Evolutionary conservation across 352 stramenopile genomes (phyloP).

Genomic region (Phytophthora agathidicida): DNA sequence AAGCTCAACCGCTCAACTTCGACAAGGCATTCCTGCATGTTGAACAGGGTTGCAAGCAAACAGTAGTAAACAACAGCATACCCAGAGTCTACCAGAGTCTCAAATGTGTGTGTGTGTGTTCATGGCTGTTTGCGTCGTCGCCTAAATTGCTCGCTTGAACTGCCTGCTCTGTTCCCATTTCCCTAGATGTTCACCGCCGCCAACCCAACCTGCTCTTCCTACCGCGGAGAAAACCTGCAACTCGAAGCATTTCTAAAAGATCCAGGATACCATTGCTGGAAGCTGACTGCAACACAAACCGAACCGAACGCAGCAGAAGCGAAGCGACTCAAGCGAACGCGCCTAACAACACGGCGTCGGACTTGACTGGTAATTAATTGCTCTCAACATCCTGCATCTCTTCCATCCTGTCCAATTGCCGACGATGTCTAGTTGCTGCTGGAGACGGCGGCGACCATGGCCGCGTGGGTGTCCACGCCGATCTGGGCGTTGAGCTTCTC

Average conservation of each 20-base stretch:
- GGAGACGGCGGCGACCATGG: conserved; percentile 91
- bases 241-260: too few species aligned
- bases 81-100: too few species aligned
- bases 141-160: too few species aligned
- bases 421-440: conserved; percentile 47
- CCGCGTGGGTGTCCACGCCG: conserved; percentile 94
- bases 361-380: conserved; percentile 45
- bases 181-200: too few species aligned
- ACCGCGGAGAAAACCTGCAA: neutral
- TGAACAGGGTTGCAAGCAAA: too few species aligned
- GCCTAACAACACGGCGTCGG: conserved; percentile 24
- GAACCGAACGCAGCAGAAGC: neutral
- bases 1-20: conserved; percentile 4
- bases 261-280: neutral
- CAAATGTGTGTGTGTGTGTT: too few species aligned
- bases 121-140: too few species aligned
- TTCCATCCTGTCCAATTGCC: neutral
- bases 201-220: too few species aligned
- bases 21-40: too few species aligned
- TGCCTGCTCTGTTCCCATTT: too few species aligned
- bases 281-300: neutral
- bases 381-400: conserved; percentile 7
- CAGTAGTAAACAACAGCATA: too few species aligned
- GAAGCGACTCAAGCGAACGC: conserved; percentile 25
- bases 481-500: conserved; percentile 96